These are phyloP conservation scores for Talaromyces atroroseus DNA, from an alignment of 2,329 filamentous ascomycete genomes.

Conservation along the genomic window DNA sequence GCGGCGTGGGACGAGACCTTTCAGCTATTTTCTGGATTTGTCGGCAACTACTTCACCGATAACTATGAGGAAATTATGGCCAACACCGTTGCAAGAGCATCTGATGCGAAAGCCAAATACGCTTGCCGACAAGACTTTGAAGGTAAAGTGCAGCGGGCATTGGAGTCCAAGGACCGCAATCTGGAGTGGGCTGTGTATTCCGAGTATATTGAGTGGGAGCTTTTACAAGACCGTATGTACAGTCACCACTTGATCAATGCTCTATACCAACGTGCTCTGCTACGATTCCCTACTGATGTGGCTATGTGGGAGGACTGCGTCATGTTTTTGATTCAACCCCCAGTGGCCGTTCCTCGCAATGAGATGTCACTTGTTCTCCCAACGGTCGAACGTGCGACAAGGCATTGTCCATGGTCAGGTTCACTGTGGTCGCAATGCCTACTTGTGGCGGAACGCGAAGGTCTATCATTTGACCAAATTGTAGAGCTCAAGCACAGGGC, in stretches of 20 bases:
- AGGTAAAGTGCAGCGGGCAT: slow-evolving; percentile 47
- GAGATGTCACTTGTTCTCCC: slow-evolving; percentile 53
- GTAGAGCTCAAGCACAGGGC: slow-evolving; percentile 88
- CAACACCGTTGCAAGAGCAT: slow-evolving; percentile 46
- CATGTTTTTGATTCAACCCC: slow-evolving; percentile 61
- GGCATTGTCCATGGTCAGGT: slow-evolving; percentile 91
- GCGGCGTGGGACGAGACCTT: slow-evolving; percentile 56
- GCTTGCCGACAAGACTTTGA: slow-evolving; percentile 51
- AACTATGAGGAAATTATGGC: slow-evolving; percentile 57
- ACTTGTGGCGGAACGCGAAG: slow-evolving; percentile 73
- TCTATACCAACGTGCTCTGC: slow-evolving; percentile 74
- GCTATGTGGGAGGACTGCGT: slow-evolving; percentile 78
- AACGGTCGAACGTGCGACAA: slow-evolving; percentile 72
- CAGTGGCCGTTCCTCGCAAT: slow-evolving; percentile 43
- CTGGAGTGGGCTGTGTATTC: slow-evolving; percentile 49
- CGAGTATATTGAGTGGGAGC: slow-evolving; percentile 84
- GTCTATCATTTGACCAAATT: slow-evolving; percentile 70
- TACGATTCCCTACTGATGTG: slow-evolving; percentile 66
- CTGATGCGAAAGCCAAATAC: slow-evolving; percentile 51
- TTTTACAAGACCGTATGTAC: slow-evolving; percentile 52
- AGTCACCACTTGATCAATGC: slow-evolving; percentile 52
- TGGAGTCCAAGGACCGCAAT: slow-evolving; percentile 47
- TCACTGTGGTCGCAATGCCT: slow-evolving; percentile 86
- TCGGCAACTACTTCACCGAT: slow-evolving; percentile 50
- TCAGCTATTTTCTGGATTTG: slow-evolving; percentile 55